Evolutionary conservation across 1,284 basidiomycete species (phyloP).

Genomic region (Singerocomus inundabilis): DNA sequence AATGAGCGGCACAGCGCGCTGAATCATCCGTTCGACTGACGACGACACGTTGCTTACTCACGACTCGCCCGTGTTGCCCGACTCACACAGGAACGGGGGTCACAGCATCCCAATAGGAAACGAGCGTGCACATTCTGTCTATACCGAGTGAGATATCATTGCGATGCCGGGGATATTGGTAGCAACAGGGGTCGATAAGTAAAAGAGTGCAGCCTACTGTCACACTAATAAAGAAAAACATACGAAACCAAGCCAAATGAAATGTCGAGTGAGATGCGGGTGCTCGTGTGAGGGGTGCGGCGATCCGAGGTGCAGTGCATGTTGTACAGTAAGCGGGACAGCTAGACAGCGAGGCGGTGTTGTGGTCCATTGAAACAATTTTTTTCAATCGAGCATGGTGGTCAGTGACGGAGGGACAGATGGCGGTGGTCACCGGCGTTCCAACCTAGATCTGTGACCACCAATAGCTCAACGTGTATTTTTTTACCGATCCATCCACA

Average conservation of each 20-base stretch:
- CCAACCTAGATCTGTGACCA: conserved; percentile 3
- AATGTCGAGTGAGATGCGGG: conserved; percentile 23
- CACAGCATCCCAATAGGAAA: conserved; percentile 19
- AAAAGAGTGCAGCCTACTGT: conserved; percentile 25
- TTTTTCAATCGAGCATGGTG: conserved; percentile 15
- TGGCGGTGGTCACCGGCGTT: not conserved
- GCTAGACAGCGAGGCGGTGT: conserved; percentile 18
- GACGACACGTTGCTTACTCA: not conserved
- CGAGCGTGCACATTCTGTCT: conserved; percentile 27
- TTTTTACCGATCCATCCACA: conserved; percentile 26
- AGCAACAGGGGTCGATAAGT: conserved; percentile 34
- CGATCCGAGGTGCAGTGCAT: conserved; percentile 24
- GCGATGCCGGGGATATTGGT: conserved; percentile 33
- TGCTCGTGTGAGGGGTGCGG: conserved; percentile 12
- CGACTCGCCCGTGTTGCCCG: not conserved
- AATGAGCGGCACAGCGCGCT: no score
- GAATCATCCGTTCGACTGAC: not conserved
- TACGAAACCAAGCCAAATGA: conserved; percentile 23
- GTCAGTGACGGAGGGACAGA: conserved; percentile 1
- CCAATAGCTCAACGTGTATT: conserved; percentile 17
- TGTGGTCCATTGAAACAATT: conserved; percentile 13
- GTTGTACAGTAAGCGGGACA: conserved; percentile 29
- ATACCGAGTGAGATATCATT: conserved; percentile 32
- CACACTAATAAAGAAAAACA: conserved; percentile 31
- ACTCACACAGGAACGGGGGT: not conserved